Evolutionary conservation across 1,284 basidiomycete species (phyloP).

Genomic region (Sutorius eximius): DNA sequence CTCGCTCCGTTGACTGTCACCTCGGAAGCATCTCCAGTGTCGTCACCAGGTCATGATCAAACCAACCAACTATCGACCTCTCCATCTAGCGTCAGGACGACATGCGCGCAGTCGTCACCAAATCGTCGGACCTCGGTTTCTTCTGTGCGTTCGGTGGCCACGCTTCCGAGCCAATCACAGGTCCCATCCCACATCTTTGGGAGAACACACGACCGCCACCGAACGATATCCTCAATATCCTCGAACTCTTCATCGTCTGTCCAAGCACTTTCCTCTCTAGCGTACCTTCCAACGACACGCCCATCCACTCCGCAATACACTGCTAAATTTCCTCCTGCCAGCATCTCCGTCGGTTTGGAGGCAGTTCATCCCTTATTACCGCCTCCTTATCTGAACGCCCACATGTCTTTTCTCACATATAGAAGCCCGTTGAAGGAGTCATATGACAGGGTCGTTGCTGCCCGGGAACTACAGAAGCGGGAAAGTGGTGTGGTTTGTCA

Average conservation of each 20-base stretch:
- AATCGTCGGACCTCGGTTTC: conserved; percentile 64
- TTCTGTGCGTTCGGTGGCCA: conserved; percentile 60
- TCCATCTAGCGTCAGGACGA: conserved; percentile 40
- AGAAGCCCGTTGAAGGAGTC: conserved; percentile 67
- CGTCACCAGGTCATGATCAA: conserved; percentile 37
- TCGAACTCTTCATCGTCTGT: conserved; percentile 54
- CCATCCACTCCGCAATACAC: conserved; percentile 53
- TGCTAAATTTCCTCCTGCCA: conserved; percentile 55
- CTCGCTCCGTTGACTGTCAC: conserved; percentile 64
- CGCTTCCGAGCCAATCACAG: conserved; percentile 46
- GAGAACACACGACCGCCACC: conserved; percentile 51
- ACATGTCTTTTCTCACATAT: conserved; percentile 62
- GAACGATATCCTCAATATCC: conserved; percentile 67
- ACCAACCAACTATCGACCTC: conserved; percentile 33
- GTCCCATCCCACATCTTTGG: conserved; percentile 33
- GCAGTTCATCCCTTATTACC: conserved; percentile 66
- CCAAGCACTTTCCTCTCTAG: conserved; percentile 64
- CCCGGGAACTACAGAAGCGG: conserved; percentile 42
- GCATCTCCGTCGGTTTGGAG: conserved; percentile 52
- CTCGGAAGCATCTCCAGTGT: conserved; percentile 47
- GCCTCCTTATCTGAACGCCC: conserved; percentile 64
- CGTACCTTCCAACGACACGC: conserved; percentile 53
- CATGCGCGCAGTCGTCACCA: conserved; percentile 23
- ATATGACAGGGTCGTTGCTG: conserved; percentile 63
- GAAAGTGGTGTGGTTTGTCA: conserved; percentile 8